Evolutionary conservation across 805 yeast species (phyloP).

Genomic region (Starmera amethionina): DNA sequence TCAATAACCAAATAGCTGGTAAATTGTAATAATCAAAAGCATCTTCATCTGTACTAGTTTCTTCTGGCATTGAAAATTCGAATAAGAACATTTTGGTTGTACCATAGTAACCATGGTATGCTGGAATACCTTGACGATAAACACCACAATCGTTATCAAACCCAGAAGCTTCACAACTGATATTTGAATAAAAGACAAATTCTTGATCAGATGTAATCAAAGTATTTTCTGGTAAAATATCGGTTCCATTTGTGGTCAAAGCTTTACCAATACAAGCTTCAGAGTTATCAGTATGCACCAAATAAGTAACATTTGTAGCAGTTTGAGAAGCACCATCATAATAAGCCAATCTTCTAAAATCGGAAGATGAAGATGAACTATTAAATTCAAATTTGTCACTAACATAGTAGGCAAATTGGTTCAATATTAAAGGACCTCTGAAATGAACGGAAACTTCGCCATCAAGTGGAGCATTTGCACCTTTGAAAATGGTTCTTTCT

Average conservation of each 20-base stretch:
- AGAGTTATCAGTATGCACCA: conserved; percentile 51
- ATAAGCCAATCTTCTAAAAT: conserved; percentile 53
- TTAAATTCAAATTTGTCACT: conserved; percentile 27
- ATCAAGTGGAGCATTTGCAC: conserved; percentile 56
- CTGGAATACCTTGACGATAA: conserved; percentile 65
- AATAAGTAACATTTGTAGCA: conserved; percentile 56
- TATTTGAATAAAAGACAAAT: conserved; percentile 47
- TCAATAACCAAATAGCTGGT: conserved; percentile 74
- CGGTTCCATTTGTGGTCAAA: conserved; percentile 46
- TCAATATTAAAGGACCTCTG: conserved; percentile 62
- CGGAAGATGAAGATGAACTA: conserved; percentile 26
- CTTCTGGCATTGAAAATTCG: conserved; percentile 60
- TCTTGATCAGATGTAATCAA: conserved; percentile 50
- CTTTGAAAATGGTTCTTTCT: conserved; percentile 35
- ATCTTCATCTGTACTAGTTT: conserved; percentile 24
- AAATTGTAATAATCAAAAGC: conserved; percentile 34
- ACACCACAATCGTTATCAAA: conserved; percentile 57
- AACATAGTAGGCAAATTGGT: conserved; percentile 54
- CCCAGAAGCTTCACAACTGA: conserved; percentile 49
- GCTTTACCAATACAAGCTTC: conserved; percentile 64
- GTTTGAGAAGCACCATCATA: conserved; percentile 40
- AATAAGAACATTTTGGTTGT: conserved; percentile 61
- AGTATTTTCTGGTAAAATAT: conserved; percentile 38
- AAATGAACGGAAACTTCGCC: conserved; percentile 68
- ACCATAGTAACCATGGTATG: conserved; percentile 64